phyloP scores from a whole-genome alignment of 768 basidiomycete genomes.

The Trametes cingulata region DNA sequence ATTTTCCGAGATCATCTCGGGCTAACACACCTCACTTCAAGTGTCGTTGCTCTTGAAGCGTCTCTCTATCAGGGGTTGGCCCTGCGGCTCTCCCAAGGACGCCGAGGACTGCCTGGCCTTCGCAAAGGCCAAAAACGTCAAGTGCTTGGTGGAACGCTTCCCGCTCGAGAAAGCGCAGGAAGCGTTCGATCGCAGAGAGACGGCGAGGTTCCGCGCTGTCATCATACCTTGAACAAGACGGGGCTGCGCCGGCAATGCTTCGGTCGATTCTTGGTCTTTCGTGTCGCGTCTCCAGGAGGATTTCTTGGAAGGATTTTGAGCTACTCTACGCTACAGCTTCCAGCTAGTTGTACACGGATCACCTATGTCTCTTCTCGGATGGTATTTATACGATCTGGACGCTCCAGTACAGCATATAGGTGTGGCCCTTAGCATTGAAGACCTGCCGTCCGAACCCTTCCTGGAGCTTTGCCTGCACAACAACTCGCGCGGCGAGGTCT shows the following conservation, averaged over 20 bases:
- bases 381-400: slow-evolving; percentile 25
- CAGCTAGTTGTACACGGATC: neutral
- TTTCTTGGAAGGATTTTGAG: too few species aligned
- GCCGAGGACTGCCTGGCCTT: slow-evolving; percentile 24
- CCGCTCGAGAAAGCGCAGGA: slow-evolving; percentile 28
- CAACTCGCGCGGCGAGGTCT: slow-evolving; percentile 25
- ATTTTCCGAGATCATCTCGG: too few species aligned
- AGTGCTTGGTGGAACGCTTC: slow-evolving; percentile 25
- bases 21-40: neutral
- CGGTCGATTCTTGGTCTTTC: too few species aligned
- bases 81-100: slow-evolving; percentile 25
- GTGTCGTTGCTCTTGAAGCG: slow-evolving; percentile 28
- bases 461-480: slow-evolving; percentile 23
- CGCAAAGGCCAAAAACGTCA: slow-evolving; percentile 21
- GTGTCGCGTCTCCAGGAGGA: too few species aligned
- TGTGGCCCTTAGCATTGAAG: neutral
- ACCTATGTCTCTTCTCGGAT: neutral
- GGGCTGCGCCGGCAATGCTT: too few species aligned
- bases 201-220: slow-evolving; percentile 27
- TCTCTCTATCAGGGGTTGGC: slow-evolving; percentile 29
- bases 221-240: slow-evolving; percentile 19
- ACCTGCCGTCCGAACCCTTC: slow-evolving; percentile 15
- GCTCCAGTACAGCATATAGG: slow-evolving; percentile 31
- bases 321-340: too few species aligned
- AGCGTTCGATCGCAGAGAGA: slow-evolving; percentile 23